Conservation (phyloP, 257 asterid genomes). For the Solanum chiquidenum region DNA sequence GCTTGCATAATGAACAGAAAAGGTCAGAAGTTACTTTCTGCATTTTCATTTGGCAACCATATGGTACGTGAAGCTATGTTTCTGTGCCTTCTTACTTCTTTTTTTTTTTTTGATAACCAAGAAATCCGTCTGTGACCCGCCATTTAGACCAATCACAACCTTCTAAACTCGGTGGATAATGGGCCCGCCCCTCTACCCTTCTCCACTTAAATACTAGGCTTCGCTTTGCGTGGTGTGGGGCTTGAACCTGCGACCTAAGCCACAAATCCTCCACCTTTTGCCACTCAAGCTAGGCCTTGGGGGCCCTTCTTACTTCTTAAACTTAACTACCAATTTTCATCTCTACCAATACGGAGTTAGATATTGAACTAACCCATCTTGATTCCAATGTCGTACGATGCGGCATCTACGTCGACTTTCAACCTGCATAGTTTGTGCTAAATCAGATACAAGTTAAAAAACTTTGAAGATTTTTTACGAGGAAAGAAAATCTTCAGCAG, state of each 20-base stretch:
- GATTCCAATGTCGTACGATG: conserved; percentile 73
- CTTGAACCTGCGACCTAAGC: no score
- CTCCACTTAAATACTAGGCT: no score
- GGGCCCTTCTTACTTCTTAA: neutral
- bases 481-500: neutral
- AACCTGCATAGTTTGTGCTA: conserved; percentile 41
- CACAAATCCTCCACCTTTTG: no score
- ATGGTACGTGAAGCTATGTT: neutral
- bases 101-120: no score
- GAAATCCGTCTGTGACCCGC: no score
- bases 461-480: neutral
- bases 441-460: neutral
- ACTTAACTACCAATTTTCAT: neutral
- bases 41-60: neutral
- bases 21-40: neutral
- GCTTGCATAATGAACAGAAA: neutral
- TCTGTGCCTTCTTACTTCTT: neutral
- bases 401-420: conserved; percentile 92
- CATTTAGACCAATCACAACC: no score
- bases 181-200: no score
- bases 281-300: no score
- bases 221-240: no score
- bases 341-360: neutral
- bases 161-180: no score
- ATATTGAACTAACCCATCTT: conserved; percentile 68